phyloP scores from a whole-genome alignment of 2,329 filamentous ascomycete genomes.

The Colletotrichum siamense region DNA sequence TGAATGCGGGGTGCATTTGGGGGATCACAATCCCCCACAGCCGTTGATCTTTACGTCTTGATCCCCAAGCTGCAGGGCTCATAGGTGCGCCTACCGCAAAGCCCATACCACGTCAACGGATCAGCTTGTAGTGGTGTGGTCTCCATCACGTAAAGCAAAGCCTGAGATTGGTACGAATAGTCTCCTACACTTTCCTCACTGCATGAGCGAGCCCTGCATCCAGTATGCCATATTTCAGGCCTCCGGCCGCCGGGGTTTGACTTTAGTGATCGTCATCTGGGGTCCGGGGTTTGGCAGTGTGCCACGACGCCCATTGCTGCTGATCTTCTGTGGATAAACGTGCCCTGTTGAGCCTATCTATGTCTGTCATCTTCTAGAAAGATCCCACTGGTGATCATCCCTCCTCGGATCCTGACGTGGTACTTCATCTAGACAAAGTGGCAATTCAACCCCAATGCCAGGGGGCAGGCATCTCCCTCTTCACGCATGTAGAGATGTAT shows the following conservation, averaged over 20 bases:
- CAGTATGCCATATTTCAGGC: background rate
- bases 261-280: background rate
- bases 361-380: background rate
- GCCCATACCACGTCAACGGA: background rate
- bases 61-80: background rate
- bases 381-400: background rate
- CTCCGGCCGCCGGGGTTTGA: background rate
- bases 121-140: background rate
- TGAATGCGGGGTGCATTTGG: slow-evolving; percentile 9
- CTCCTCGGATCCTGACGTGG: background rate
- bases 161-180: background rate
- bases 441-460: background rate
- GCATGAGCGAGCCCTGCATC: background rate
- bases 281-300: background rate
- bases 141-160: background rate
- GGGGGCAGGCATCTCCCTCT: too few relatives aligned
- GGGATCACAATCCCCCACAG: background rate
- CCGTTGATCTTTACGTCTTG: background rate
- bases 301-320: background rate
- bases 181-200: background rate
- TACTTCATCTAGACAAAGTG: background rate
- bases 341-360: background rate
- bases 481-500: background rate
- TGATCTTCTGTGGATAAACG: background rate
- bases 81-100: background rate